Evolutionary conservation across 345 rosid genomes (phyloP).

Genomic region (Trapa incisa): DNA sequence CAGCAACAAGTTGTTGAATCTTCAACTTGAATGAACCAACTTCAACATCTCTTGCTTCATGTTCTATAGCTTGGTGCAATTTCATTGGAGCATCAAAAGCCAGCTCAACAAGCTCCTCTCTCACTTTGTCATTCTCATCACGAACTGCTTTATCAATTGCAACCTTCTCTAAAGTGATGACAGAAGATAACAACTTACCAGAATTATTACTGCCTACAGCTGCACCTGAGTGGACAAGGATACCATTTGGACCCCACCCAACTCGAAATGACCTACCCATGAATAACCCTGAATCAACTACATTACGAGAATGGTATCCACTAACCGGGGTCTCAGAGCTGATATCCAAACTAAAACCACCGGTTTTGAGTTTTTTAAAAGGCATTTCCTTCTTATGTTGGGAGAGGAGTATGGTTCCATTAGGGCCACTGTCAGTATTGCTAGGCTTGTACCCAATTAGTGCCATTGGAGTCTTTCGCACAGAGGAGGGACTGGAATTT

Average conservation of each 20-base stretch:
- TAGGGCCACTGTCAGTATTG: slow-evolving; percentile 32
- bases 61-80: slow-evolving; percentile 54
- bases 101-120: slow-evolving; percentile 57
- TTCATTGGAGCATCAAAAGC: slow-evolving; percentile 68
- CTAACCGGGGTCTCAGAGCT: slow-evolving; percentile 51
- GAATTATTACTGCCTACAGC: slow-evolving; percentile 41
- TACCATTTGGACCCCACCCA: slow-evolving; percentile 97
- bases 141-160: slow-evolving; percentile 74
- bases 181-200: slow-evolving; percentile 49
- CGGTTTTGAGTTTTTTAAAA: slow-evolving; percentile 31
- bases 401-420: slow-evolving; percentile 55
- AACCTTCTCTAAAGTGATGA: slow-evolving; percentile 64
- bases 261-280: slow-evolving; percentile 97
- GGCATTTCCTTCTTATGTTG: slow-evolving; percentile 59
- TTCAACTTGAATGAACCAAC: slow-evolving; percentile 58
- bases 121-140: slow-evolving; percentile 52
- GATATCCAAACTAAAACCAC: slow-evolving; percentile 71
- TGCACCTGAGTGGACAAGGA: slow-evolving; percentile 75
- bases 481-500: slow-evolving; percentile 34
- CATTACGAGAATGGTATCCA: slow-evolving; percentile 53
- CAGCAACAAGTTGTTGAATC: slow-evolving; percentile 54
- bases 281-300: slow-evolving; percentile 90
- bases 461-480: slow-evolving; percentile 59
- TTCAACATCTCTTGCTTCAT: slow-evolving; percentile 43
- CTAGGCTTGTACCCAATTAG: slow-evolving; percentile 67